Conservation (phyloP, 1,284 basidiomycete genomes). For the Pisolithus thermaeus region DNA sequence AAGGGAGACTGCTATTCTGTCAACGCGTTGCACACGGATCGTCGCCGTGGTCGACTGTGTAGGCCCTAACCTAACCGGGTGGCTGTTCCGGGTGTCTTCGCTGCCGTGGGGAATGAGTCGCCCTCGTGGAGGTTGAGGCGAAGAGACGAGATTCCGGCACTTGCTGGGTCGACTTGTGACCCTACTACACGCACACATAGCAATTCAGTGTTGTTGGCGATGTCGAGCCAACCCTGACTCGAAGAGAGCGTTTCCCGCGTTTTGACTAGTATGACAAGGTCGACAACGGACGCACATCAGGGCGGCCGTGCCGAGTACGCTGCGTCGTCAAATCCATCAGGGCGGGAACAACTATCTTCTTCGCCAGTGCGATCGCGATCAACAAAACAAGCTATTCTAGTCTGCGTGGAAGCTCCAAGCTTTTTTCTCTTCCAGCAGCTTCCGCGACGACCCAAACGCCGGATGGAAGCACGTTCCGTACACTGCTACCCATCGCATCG, state of each 20-base stretch:
- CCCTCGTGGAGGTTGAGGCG: conserved; percentile 52
- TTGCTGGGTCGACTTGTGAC: conserved; percentile 47
- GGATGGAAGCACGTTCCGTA: not conserved
- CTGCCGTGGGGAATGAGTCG: not conserved
- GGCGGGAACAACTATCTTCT: conserved; percentile 14
- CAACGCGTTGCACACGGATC: conserved; percentile 85
- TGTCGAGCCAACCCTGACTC: conserved; percentile 9
- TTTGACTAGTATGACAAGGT: not conserved
- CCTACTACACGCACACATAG: conserved; percentile 45
- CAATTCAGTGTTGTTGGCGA: conserved; percentile 40
- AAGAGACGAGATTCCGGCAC: conserved; percentile 50
- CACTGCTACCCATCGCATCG: conserved; percentile 45
- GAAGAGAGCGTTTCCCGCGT: conserved; percentile 19
- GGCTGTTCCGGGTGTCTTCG: not conserved
- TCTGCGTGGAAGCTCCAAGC: conserved; percentile 33
- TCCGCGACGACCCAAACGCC: not conserved
- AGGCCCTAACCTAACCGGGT: conserved; percentile 73
- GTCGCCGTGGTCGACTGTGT: conserved; percentile 88
- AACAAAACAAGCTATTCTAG: conserved; percentile 31
- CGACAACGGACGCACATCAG: conserved; percentile 9
- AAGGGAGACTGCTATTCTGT: conserved; percentile 91
- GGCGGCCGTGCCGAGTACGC: conserved; percentile 10
- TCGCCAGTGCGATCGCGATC: conserved; percentile 17
- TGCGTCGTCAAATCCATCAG: conserved; percentile 10
- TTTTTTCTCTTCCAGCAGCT: conserved; percentile 20